These are phyloP conservation scores for Lignosus rhinocerotis DNA, from an alignment of 1,284 basidiomycete species.

Conservation along the genomic window DNA sequence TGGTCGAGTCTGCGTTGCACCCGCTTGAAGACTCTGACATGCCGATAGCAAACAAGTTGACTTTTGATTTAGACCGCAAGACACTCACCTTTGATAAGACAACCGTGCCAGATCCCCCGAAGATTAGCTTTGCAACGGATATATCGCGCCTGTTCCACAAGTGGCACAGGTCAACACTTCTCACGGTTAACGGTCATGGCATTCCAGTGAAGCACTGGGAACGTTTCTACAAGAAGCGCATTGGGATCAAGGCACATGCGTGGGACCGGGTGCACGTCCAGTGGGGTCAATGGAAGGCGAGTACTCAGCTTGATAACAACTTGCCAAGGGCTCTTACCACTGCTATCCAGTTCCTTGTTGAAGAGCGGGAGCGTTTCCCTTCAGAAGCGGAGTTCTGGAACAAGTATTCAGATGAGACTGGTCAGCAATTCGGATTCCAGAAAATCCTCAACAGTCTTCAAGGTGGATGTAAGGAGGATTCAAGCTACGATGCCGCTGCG, in stretches of 20 bases:
- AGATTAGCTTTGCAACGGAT: conserved; percentile 15
- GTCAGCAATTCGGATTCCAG: background rate
- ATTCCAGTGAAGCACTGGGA: conserved; percentile 27
- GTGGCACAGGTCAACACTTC: conserved; percentile 23
- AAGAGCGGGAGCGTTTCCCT: background rate
- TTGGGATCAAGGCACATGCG: background rate
- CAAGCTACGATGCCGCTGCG: background rate
- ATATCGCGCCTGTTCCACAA: conserved; percentile 21
- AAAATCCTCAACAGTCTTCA: background rate
- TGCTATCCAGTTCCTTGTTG: background rate
- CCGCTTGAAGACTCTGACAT: background rate
- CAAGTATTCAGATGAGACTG: background rate
- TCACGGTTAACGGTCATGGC: conserved; percentile 21
- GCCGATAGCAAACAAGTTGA: background rate
- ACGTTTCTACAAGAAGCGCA: conserved; percentile 21
- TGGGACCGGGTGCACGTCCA: background rate
- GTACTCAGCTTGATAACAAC: background rate
- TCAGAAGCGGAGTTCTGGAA: background rate
- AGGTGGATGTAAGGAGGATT: background rate
- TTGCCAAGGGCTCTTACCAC: too few species aligned
- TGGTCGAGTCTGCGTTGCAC: too few species aligned
- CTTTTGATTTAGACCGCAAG: conserved; percentile 8
- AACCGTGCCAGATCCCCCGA: conserved; percentile 17
- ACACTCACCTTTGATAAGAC: conserved; percentile 21
- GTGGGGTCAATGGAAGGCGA: background rate